Evolutionary conservation across 2,329 filamentous ascomycete genomes (phyloP), one percentile per base, ranked within the genome.

Genomic region (Cordyceps farinosa): DNA sequence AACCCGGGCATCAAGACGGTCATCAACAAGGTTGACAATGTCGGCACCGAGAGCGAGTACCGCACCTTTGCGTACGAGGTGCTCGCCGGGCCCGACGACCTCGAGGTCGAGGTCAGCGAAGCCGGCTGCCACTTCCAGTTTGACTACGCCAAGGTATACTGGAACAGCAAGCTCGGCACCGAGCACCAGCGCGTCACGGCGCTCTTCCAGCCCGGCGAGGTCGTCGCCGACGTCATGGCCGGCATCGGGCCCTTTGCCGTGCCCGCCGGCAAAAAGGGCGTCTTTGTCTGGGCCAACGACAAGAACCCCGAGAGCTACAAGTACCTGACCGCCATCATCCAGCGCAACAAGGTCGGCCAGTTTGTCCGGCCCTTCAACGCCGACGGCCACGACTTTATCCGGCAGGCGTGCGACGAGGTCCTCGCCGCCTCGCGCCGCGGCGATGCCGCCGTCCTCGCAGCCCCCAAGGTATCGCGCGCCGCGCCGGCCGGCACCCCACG

Each of bases 281-380:
- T 96, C 34, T 96, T 98, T 70, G 93, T 97, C 22, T 96, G 91
- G 88, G 95, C 93, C 45, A 99, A 98, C 76, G 95, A 99, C 75
- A 88, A 97, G 73, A 99, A 99, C 73, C 94, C 94, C 0, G 90
- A 96, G 70, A 93, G 92, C 70, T 92, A 87, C 76, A 84, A 81
- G 62, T 88, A 87, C 67, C 85, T 99, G 70, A 75, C 82, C 34
- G 84, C 88, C 42, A 90, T 90, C 9, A 83, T 96, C 59, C 75
- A 77, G 58, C 83, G 84, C 65, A 99, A 99, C 78, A 97, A 96
- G 80, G 91, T 88, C 47, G 72, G 79, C 5, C 76, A 86, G 29
- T 96, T 89, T 69, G 92, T 97, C 40, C 86, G 82, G 4, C 81
- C 92, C 0, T 94, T 89, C 79, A 95, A 95, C 77, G 79, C 87